Evolutionary conservation across 495 filamentous ascomycete genomes (phyloP), one percentile per base, ranked within the genome.

Genomic region (Cercophora scortea): DNA sequence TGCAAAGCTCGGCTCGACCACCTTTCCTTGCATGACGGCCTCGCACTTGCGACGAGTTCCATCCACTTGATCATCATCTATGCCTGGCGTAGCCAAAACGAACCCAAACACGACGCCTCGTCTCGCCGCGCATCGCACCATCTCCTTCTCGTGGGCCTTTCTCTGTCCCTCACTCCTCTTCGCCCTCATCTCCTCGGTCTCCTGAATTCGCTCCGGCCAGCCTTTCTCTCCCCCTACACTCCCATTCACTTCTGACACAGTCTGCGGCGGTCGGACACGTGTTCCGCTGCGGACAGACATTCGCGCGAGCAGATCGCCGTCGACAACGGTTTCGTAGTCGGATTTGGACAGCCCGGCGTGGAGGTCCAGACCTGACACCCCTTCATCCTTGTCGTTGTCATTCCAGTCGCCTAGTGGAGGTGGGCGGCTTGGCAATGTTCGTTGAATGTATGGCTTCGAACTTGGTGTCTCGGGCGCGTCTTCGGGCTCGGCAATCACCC

Each of bases 71-170:
- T 25, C 25, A 25, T 25, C 25, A 25, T 25, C 25, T 17, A 4
- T 43, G 42, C 10, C 41, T n/a, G 38, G 43, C 1, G 33, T 44
- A 16, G 13, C 55, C 10, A 60, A 55, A 3, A 48, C 50, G 50
- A 76, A 69, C 16, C 74, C 74, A 65, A 79, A 76, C 4, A 67
- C 72, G n/a, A 70, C 66, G 6, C 64, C 69, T 56, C 74, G 55
- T 34, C 75, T 64, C 25, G 71, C 76, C 6, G 70, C 71, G 18
- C 61, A 51, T 42, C 71, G 52, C 0, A 75, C 71, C 62, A 69
- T 66, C 47, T 75, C 75, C 49, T 71, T 60, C 53, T 75, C 63
- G 49, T 54, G 49, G 40, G 53, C 53, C 32, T 41, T 49, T 54
- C 56, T 60, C 61, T 68, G 32, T 2, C 51, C 51, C 8, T 53